These are phyloP conservation scores for Neonectria punicea DNA, from an alignment of 2,329 filamentous ascomycete species.

Conservation along the genomic window DNA sequence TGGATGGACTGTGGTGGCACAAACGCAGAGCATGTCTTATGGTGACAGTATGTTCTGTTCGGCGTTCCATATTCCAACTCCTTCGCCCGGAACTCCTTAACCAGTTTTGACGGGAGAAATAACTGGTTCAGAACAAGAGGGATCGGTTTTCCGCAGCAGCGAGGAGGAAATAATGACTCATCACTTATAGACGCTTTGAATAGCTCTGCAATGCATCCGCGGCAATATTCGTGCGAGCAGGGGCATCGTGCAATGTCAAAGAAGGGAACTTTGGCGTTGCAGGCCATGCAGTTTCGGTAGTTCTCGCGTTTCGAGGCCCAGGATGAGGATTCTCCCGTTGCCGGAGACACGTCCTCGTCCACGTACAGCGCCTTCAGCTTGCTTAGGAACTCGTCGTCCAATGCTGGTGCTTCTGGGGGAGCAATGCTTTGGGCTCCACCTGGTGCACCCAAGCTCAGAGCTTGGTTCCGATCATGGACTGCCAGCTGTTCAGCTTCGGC, in stretches of 20 bases:
- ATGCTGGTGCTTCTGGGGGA: background rate
- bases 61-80: slow-evolving; percentile 58
- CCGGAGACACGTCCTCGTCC: background rate
- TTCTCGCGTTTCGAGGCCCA: background rate
- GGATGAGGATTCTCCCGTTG: background rate
- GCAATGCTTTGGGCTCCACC: background rate
- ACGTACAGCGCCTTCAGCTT: background rate
- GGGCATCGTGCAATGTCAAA: background rate
- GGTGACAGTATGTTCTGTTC: slow-evolving; percentile 63
- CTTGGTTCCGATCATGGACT: background rate
- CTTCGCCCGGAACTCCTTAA: slow-evolving; percentile 54
- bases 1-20: slow-evolving; percentile 50
- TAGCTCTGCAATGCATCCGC: slow-evolving; percentile 54
- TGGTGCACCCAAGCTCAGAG: background rate
- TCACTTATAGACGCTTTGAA: slow-evolving; percentile 55
- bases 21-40: slow-evolving; percentile 57
- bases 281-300: background rate
- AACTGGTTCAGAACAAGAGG: slow-evolving; percentile 44
- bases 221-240: slow-evolving; percentile 47
- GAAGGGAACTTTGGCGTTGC: background rate
- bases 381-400: background rate
- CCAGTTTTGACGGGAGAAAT: slow-evolving; percentile 50
- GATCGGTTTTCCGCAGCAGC: slow-evolving; percentile 60
- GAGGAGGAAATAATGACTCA: slow-evolving; percentile 63
- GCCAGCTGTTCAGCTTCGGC: background rate